phyloP scores from a whole-genome alignment of 1,284 basidiomycete genomes.

The Inonotus hispidus region DNA sequence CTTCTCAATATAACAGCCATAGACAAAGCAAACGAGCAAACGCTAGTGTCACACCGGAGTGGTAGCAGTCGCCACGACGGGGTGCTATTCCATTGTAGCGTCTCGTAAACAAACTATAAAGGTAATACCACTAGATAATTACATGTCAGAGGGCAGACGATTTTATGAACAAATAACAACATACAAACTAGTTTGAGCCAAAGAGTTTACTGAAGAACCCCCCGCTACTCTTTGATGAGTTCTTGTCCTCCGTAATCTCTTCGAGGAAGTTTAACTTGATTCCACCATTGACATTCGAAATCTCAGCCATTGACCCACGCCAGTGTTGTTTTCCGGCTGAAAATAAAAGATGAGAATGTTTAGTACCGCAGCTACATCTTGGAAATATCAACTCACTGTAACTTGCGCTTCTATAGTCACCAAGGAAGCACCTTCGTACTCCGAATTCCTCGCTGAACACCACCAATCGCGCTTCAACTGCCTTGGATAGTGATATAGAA shows the following conservation, averaged over 20 bases:
- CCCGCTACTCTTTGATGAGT: neutral
- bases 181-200: neutral
- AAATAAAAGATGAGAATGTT: neutral
- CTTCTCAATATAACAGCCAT: no score
- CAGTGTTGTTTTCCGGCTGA: neutral
- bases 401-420: neutral
- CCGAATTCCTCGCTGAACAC: slow-evolving; percentile 5
- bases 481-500: neutral
- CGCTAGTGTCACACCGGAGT: no score
- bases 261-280: slow-evolving; percentile 6
- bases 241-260: neutral
- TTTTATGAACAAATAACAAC: neutral
- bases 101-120: neutral
- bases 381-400: neutral
- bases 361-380: neutral
- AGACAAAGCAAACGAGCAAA: no score
- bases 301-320: slow-evolving; percentile 1
- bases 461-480: neutral
- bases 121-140: neutral
- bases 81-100: no score
- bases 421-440: slow-evolving; percentile 5
- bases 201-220: neutral
- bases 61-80: no score
- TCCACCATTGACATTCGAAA: neutral
- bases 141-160: neutral